Evolutionary conservation across 257 asterid species (phyloP), one percentile per base, ranked within the genome.

Genomic region (Jacaranda mimosifolia): DNA sequence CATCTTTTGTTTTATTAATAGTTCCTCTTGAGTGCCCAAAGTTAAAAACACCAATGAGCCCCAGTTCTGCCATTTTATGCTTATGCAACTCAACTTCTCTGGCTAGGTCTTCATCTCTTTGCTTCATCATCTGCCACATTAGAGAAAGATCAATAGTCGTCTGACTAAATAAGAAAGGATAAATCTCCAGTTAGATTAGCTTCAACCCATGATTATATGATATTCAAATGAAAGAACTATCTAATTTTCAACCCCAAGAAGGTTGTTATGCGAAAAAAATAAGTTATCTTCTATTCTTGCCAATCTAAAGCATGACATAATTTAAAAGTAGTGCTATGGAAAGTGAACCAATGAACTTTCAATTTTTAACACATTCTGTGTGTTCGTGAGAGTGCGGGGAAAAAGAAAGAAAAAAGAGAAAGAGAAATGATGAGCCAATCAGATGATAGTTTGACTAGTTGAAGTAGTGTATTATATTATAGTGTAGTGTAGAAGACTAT

Each of bases 41-140:
- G 78, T 52, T 74, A 65, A 86, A 77, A 60, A 82, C 60, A 68
- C 85, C 72, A 36, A 53, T 63, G 10, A 84, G 57, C 53, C 77
- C 79, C 56, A 93, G 76, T 76, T 81, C 85, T 72, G 67, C 75
- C 18, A 87, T 62, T 82, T 79, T 79, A 32, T 68, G 80, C 83
- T 85, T 86, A 5, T 91, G 96, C 75, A 81, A 71, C 77, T 89
- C 93, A 19, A 91, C 70, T 77, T 91, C 98, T 77, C 55, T 80
- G 7, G 79, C 82, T 72, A 91, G 70, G 64, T 91, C 91, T 35
- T 91, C 93, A 75, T 91, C 94, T 36, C 85, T 85, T 80, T 81
- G 85, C 78, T 72, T 88, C 88, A 91, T 36, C 45, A 53, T 84
- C 98, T 91, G 74, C 60, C 75, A 56, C n/a, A 55, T 26, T 60